Evolutionary conservation across 1,139 yeast species (phyloP).

Genomic region (Yamadazyma spencermartinsiae): DNA sequence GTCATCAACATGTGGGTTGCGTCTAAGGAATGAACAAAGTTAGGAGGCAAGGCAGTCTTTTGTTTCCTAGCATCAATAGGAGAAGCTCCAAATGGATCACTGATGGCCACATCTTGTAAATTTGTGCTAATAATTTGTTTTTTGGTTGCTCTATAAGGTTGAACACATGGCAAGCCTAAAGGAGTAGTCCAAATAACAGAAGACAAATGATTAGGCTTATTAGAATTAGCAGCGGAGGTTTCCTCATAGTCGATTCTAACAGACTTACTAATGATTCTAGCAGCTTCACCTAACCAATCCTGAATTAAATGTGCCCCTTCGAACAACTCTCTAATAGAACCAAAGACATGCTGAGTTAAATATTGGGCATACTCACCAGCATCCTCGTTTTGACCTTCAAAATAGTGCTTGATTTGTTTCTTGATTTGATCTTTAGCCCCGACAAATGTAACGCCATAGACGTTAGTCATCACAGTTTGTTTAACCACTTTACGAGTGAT

Average conservation of each 20-base stretch:
- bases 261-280: constrained; percentile 77
- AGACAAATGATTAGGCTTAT: constrained; percentile 67
- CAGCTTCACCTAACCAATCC: constrained; percentile 92
- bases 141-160: constrained; percentile 79
- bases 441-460: constrained; percentile 92
- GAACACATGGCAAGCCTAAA: constrained; percentile 89
- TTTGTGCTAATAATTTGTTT: constrained; percentile 70
- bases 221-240: constrained; percentile 23
- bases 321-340: constrained; percentile 81
- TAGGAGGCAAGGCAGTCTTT: constrained; percentile 93
- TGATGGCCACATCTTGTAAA: constrained; percentile 77
- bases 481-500: constrained; percentile 87
- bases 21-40: constrained; percentile 91
- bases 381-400: constrained; percentile 45
- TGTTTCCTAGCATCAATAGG: constrained; percentile 90
- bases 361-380: constrained; percentile 56
- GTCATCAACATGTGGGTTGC: constrained; percentile 96
- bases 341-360: constrained; percentile 76
- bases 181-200: constrained; percentile 98
- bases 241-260: constrained; percentile 61
- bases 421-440: constrained; percentile 91
- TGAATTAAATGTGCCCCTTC: constrained; percentile 93
- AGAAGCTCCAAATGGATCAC: constrained; percentile 80
- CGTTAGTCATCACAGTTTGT: constrained; percentile 98
- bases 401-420: constrained; percentile 55